Conservation (phyloP, 2,329 filamentous ascomycete species). For the Diplodia sapinea region DNA sequence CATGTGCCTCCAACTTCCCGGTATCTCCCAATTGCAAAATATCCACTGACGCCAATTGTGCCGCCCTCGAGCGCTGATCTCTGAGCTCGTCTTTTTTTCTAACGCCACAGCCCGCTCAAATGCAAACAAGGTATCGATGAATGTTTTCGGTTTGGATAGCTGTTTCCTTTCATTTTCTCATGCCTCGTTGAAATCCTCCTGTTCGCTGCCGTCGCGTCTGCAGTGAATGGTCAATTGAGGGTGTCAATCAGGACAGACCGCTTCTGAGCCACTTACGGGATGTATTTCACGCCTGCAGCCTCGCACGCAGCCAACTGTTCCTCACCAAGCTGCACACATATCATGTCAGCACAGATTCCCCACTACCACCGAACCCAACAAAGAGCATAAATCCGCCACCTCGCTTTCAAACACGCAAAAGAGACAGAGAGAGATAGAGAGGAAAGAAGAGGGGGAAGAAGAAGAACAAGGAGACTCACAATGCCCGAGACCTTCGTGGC, state of each 20-base stretch:
- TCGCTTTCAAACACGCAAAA: background rate
- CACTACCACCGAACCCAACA: background rate
- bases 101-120: slow-evolving; percentile 30
- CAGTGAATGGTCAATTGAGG: background rate
- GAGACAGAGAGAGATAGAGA: background rate
- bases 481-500: slow-evolving; percentile 92
- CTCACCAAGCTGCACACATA: slow-evolving; percentile 55
- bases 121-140: slow-evolving; percentile 23
- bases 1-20: background rate
- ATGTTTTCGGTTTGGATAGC: background rate
- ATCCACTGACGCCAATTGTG: slow-evolving; percentile 16
- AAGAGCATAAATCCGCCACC: background rate
- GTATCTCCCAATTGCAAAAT: background rate
- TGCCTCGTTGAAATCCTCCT: slow-evolving; percentile 38
- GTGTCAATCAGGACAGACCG: background rate
- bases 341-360: background rate
- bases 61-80: slow-evolving; percentile 1
- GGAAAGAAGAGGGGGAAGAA: background rate
- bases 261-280: slow-evolving; percentile 50
- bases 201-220: slow-evolving; percentile 45
- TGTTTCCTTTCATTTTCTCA: slow-evolving; percentile 2
- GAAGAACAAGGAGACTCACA: slow-evolving; percentile 47
- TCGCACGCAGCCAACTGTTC: slow-evolving; percentile 63
- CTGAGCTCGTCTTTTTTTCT: background rate
- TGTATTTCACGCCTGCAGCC: slow-evolving; percentile 65